Conservation (phyloP, 164 flowering plant genomes). For the Aristolochia californica region DNA sequence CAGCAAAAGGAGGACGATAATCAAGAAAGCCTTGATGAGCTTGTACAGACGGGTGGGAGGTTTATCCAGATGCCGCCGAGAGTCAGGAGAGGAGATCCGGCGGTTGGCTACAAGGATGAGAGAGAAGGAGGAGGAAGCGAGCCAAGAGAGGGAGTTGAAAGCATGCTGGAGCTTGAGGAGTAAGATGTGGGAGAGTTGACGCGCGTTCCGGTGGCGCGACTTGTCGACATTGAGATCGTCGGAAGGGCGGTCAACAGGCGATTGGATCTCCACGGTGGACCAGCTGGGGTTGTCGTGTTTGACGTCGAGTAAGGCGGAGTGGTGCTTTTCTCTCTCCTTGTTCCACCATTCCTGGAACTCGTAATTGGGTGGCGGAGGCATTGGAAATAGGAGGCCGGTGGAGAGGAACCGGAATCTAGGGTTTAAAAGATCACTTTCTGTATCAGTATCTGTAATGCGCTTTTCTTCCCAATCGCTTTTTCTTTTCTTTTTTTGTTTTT, state of each 20-base stretch:
- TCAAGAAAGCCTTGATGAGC: conserved; percentile 38
- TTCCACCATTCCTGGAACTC: conserved; percentile 98
- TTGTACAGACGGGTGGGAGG: conserved; percentile 43
- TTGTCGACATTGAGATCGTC: conserved; percentile 28
- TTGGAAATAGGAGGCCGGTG: not conserved
- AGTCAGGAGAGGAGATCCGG: conserved; percentile 26
- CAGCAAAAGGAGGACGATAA: conserved; percentile 34
- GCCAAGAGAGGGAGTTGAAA: conserved; percentile 26
- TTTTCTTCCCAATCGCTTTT: too few species aligned
- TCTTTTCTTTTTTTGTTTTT: too few species aligned
- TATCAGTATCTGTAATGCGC: too few species aligned
- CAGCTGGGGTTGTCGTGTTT: conserved; percentile 17
- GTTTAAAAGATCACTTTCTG: too few species aligned
- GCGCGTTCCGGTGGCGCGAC: conserved; percentile 38
- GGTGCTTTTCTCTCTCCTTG: conserved; percentile 37
- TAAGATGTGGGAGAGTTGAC: conserved; percentile 59
- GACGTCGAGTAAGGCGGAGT: conserved; percentile 7
- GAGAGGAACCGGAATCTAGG: too few species aligned
- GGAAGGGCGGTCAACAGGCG: conserved; percentile 9
- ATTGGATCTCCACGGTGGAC: conserved; percentile 30
- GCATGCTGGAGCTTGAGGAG: conserved; percentile 50
- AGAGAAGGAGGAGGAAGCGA: conserved; percentile 23
- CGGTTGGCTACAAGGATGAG: conserved; percentile 54
- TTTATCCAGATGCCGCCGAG: conserved; percentile 8
- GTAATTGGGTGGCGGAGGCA: conserved; percentile 47